Base-by-base conservation (phyloP, 2,329 filamentous ascomycete genomes). In the Periconia macrospinosa region DNA sequence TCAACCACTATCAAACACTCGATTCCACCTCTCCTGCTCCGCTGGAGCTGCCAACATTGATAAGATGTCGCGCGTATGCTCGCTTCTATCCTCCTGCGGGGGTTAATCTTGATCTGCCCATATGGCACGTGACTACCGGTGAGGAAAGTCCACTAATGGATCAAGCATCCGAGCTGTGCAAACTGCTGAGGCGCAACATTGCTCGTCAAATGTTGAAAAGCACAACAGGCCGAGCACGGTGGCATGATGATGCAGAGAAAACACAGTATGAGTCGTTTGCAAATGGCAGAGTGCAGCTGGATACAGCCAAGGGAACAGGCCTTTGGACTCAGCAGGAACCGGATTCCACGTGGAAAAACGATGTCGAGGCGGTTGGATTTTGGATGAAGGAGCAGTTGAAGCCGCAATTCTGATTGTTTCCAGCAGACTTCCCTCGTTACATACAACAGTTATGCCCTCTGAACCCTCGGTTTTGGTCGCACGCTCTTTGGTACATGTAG, bases 81-180 rank as follows among this genome's bases (percentile, higher is more conserved):
- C 74, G 75, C 7, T 66, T 71, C 33, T 80, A 76, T 56, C 79
- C 79, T 5, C 74, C 75, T 35, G 67, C 72, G 1, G 69, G 70
- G 10, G 66, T 70, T 1, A 70, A 69, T 1, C 61, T 81, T 1
- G 62, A 57, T 14, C 53, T 81, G 1, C 79, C 79, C 0, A 49
- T 59, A 10, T 76, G 78, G 62, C 68, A 69, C 40, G 67, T 81
- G 30, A 70, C 69, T 6, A 63, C 75, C 1, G 77, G 76, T 1
- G 53, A 61, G 1, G 62, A 69, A 3, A 76, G 71, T 30, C 68
- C 72, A 1, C 64, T 81, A 0, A 56, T 61, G 1, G 74, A 75
- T 18, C 78, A 79, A 58, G 66, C 70, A 1, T 57, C 66, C 1
- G 79, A 81, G 49, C 56, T 81, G 9, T 63, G 69, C 1, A 70